Evolutionary conservation across 2,329 filamentous ascomycete species (phyloP).

Genomic region (Hirsutella rhossiliensis): DNA sequence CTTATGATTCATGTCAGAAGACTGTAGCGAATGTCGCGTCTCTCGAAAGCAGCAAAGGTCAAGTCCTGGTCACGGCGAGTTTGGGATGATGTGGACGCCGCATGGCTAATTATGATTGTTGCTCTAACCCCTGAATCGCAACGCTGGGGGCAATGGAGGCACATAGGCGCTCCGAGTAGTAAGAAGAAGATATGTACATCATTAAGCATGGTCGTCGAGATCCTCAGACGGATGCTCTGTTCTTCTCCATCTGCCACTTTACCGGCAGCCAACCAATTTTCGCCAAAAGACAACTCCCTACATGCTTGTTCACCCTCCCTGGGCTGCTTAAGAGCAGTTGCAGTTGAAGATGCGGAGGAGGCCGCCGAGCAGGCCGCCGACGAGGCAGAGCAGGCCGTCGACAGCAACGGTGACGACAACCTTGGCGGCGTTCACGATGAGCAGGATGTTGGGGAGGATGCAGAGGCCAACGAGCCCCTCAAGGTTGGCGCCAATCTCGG

Average conservation of each 20-base stretch:
- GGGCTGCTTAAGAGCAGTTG: conserved; percentile 15
- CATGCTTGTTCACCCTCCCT: neutral
- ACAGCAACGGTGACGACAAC: conserved; percentile 14
- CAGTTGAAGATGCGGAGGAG: conserved; percentile 20
- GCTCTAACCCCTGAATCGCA: too few relatives aligned
- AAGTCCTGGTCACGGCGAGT: too few relatives aligned
- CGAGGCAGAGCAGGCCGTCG: conserved; percentile 15
- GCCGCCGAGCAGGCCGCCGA: conserved; percentile 16
- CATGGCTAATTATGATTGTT: too few relatives aligned
- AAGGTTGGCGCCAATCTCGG: conserved; percentile 8
- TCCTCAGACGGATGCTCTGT: too few relatives aligned
- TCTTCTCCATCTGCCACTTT: neutral
- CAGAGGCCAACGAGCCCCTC: conserved; percentile 18
- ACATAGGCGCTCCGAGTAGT: too few relatives aligned
- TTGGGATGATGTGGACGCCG: too few relatives aligned
- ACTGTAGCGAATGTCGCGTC: too few relatives aligned
- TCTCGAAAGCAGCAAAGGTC: too few relatives aligned
- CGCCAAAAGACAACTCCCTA: neutral
- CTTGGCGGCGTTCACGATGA: conserved; percentile 14
- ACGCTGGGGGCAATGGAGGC: too few relatives aligned
- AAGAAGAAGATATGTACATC: too few relatives aligned
- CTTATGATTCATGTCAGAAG: too few relatives aligned
- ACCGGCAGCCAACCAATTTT: neutral
- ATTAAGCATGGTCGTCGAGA: too few relatives aligned
- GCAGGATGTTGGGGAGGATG: conserved; percentile 18